phyloP scores from a whole-genome alignment of 2,329 filamentous ascomycete species.

The Colletotrichum godetiae region DNA sequence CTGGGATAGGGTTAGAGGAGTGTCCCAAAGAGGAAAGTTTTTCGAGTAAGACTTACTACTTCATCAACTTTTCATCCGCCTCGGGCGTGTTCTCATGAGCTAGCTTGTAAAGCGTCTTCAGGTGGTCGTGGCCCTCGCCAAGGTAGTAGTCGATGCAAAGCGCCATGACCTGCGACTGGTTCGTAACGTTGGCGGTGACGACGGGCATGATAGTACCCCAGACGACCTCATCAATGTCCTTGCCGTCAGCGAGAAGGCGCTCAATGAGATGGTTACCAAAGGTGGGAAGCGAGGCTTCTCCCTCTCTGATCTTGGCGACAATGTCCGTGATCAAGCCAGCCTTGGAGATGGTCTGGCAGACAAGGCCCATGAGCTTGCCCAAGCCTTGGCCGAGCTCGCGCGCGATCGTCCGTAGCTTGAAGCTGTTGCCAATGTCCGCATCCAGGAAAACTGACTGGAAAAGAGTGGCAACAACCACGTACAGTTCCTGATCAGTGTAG shows the following conservation, averaged over 20 bases:
- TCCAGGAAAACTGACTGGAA: constrained; percentile 67
- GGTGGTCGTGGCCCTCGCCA: constrained; percentile 58
- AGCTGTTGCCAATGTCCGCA: constrained; percentile 67
- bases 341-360: constrained; percentile 60
- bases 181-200: constrained; percentile 66
- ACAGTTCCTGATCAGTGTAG: constrained; percentile 68
- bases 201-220: constrained; percentile 68
- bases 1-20: constrained; percentile 44
- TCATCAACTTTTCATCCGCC: constrained; percentile 57
- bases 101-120: constrained; percentile 63
- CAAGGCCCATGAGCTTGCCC: constrained; percentile 61
- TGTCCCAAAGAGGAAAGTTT: background rate
- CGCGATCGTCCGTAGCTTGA: constrained; percentile 63
- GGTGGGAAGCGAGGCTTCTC: constrained; percentile 50
- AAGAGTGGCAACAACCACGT: constrained; percentile 66
- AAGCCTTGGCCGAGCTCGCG: constrained; percentile 61
- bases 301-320: constrained; percentile 58
- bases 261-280: constrained; percentile 70
- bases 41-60: constrained; percentile 43
- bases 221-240: constrained; percentile 64
- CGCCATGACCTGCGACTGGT: constrained; percentile 67
- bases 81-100: constrained; percentile 60
- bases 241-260: constrained; percentile 63
- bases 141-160: constrained; percentile 72
- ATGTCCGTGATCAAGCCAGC: constrained; percentile 59